Conservation (phyloP, 805 yeast species). For the Saccharomycopsis schoenii region DNA sequence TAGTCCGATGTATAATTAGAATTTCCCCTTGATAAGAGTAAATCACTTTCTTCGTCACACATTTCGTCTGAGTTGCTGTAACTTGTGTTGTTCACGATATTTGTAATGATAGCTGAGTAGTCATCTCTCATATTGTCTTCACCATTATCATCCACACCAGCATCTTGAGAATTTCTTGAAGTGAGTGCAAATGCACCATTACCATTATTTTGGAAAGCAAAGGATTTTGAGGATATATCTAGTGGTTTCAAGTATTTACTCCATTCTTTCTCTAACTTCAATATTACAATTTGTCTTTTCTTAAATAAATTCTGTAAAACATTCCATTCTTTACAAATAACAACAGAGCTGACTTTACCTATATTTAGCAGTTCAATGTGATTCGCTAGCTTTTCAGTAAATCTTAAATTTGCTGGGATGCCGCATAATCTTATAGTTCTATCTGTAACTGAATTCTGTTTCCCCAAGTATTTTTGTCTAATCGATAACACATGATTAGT, state of each 20-base stretch:
- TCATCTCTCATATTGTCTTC: conserved; percentile 1
- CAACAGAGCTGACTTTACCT: conserved; percentile 68
- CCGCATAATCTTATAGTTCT: conserved; percentile 83
- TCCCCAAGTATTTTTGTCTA: conserved; percentile 75
- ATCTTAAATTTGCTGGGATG: conserved; percentile 73
- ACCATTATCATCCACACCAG: neutral
- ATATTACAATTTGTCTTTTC: conserved; percentile 43
- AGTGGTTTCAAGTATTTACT: conserved; percentile 48
- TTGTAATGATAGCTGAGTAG: conserved; percentile 1
- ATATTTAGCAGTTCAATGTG: conserved; percentile 73
- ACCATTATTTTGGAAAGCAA: conserved; percentile 11
- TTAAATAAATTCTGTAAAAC: conserved; percentile 56
- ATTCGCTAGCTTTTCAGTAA: conserved; percentile 54
- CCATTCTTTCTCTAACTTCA: conserved; percentile 62
- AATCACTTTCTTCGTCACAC: conserved; percentile 9
- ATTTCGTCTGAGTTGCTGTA: neutral
- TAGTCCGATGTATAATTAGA: neutral
- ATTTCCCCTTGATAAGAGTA: neutral
- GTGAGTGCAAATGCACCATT: conserved; percentile 13
- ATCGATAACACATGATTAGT: conserved; percentile 65
- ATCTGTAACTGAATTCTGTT: conserved; percentile 83
- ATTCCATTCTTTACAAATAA: conserved; percentile 83
- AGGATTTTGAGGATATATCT: conserved; percentile 6
- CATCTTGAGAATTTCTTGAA: conserved; percentile 7
- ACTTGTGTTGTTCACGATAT: conserved; percentile 1